A percentile compares a stretch with the other conserved stretches of the same genome.
These are phyloP conservation scores for Plectosphaerella sp. DNA, from an alignment of 2,329 filamentous ascomycete species.

Conservation along the genomic window DNA sequence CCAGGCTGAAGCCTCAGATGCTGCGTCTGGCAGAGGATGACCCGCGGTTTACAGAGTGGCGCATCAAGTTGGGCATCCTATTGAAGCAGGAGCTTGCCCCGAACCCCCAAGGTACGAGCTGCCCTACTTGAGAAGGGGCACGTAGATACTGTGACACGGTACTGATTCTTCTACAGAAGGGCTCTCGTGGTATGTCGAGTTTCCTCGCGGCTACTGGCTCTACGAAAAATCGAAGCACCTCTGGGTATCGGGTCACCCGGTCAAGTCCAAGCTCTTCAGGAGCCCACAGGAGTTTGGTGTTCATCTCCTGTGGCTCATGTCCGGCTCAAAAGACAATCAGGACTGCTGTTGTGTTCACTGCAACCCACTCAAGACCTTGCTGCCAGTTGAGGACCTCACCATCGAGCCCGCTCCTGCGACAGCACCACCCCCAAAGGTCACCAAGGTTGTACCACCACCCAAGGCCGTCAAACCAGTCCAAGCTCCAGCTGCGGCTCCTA, in stretches of 20 bases:
- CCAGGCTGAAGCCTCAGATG: slow-evolving; percentile 38
- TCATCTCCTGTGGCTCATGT: slow-evolving; percentile 48
- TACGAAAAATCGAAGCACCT: slow-evolving; percentile 45
- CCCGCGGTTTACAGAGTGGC: slow-evolving; percentile 38
- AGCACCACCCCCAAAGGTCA: slow-evolving; percentile 13
- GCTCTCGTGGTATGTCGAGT: slow-evolving; percentile 38
- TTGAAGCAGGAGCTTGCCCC: slow-evolving; percentile 40
- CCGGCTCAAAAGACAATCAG: slow-evolving; percentile 38
- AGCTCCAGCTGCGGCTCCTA: slow-evolving; percentile 4
- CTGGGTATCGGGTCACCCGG: slow-evolving; percentile 44
- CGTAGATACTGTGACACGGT: not conserved
- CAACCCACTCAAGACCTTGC: slow-evolving; percentile 23
- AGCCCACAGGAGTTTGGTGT: slow-evolving; percentile 49
- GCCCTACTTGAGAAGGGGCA: not conserved
- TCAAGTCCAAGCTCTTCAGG: slow-evolving; percentile 44
- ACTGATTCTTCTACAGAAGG: slow-evolving; percentile 24
- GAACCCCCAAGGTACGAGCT: slow-evolving; percentile 30
- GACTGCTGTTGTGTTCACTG: slow-evolving; percentile 50
- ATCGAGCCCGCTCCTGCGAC: slow-evolving; percentile 1
- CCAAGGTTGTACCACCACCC: slow-evolving; percentile 6
- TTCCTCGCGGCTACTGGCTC: slow-evolving; percentile 40
- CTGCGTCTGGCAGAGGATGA: slow-evolving; percentile 36
- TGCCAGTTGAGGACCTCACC: slow-evolving; percentile 4
- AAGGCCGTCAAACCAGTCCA: not conserved
- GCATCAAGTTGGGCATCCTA: slow-evolving; percentile 38